Evolutionary conservation across 306 rosid species (phyloP).

Genomic region (Acacia melanoxylon): DNA sequence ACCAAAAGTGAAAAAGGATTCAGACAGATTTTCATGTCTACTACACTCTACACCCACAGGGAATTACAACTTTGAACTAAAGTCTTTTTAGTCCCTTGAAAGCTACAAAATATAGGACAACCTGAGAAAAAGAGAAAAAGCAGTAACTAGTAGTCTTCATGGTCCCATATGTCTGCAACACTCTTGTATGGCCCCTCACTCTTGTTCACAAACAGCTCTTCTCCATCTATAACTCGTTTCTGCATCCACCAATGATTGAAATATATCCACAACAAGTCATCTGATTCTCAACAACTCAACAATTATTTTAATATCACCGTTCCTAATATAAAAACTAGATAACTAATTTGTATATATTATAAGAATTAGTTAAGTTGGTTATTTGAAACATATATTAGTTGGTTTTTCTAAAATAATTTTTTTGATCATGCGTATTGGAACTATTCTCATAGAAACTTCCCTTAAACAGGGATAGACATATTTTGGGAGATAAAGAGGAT

Average conservation of each 20-base stretch:
- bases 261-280: background rate
- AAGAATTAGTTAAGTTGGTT: no score
- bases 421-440: no score
- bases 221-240: conserved; percentile 34
- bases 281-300: background rate
- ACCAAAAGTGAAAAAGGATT: background rate
- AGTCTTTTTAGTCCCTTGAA: background rate
- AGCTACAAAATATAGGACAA: background rate
- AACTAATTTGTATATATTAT: no score
- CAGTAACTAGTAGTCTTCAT: conserved; percentile 35
- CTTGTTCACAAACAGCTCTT: conserved; percentile 27
- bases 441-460: no score
- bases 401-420: no score
- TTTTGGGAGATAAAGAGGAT: no score
- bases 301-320: no score
- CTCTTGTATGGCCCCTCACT: conserved; percentile 32
- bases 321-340: no score
- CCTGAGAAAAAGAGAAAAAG: background rate
- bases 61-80: background rate
- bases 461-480: no score
- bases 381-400: no score
- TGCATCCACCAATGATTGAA: background rate
- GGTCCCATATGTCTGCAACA: conserved; percentile 46
- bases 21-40: background rate
- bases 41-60: background rate